Evolutionary conservation across 495 filamentous ascomycete species (phyloP), one percentile per base, ranked within the genome.

Genomic region (Aspergillus kassunensis): DNA sequence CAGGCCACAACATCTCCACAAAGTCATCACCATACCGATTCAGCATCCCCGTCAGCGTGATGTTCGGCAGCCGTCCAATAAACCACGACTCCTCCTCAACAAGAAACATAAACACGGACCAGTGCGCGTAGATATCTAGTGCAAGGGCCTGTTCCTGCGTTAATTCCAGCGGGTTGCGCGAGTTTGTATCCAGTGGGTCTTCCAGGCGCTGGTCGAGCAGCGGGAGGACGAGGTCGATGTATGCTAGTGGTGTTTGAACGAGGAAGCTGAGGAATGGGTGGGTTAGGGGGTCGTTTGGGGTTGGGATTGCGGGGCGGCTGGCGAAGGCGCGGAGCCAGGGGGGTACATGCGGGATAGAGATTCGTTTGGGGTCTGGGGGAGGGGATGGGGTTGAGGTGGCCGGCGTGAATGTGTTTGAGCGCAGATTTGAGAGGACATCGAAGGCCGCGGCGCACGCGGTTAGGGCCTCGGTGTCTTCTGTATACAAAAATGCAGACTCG

Each of bases 101-200:
- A 0, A 45, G 15, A 6, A 45, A 18, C 42, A 45, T 45, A 8
- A 45, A 27, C 42, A 45, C 42, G 1, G 42, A 45, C 42, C 42
- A 45, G 9, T 45, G 42, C 27, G 42, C 42, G 18, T 45, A 45
- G 42, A 45, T 45, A 13, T 45, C 42, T 1, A 45, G 42, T 3
- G 42, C 42, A 3, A 45, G 42, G 27, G 42, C 27, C 16, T 45
- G 25, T 10, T 20, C 25, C 6, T 20, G 23, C 2, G 5, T 33
- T 16, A 45, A 9, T 1, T 45, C 42, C 20, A 24, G 8, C 20
- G 6, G 2, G 11, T 3, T 13, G 42, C 12, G 10, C 2, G 9
- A 27, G 9, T 3, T 15, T 16, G 16, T 30, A 2, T 30, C 11
- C 11, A 1, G 7, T 6, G 24, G 41, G 9, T 27, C 15, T 9